These are phyloP conservation scores for Conticribra guillardii DNA, from an alignment of 108 stramenopile species.

Conservation along the genomic window DNA sequence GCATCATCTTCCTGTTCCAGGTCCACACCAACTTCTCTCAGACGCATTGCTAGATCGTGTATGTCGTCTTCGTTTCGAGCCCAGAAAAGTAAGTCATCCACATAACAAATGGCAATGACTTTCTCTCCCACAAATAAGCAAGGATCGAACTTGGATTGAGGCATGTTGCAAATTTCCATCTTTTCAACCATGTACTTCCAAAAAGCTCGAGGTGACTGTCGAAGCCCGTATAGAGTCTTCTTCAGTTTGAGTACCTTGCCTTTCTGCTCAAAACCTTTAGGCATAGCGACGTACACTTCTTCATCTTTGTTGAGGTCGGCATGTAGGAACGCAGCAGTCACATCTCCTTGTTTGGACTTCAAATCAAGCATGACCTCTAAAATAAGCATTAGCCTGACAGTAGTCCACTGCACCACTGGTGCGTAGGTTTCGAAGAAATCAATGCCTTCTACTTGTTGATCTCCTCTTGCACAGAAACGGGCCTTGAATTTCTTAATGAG, in stretches of 20 bases:
- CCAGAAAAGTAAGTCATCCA: slow-evolving; percentile 19
- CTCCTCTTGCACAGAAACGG: slow-evolving; percentile 57
- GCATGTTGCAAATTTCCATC: background rate
- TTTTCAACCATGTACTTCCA: slow-evolving; percentile 4
- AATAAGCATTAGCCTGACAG: background rate
- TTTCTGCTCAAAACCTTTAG: slow-evolving; percentile 3
- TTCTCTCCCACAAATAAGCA: slow-evolving; percentile 4
- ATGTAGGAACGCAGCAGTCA: slow-evolving; percentile 13
- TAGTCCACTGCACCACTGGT: slow-evolving; percentile 50
- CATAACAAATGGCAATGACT: slow-evolving; percentile 6
- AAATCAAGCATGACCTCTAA: background rate
- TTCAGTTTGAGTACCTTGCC: slow-evolving; percentile 17
- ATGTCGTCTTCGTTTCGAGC: slow-evolving; percentile 2
- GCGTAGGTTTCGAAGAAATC: slow-evolving; percentile 57
- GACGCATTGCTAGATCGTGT: background rate
- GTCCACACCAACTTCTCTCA: background rate
- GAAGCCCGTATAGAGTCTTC: slow-evolving; percentile 12
- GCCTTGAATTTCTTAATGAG: slow-evolving; percentile 51
- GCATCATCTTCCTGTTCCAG: background rate
- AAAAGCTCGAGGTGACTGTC: slow-evolving; percentile 10
- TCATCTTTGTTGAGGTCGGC: slow-evolving; percentile 6
- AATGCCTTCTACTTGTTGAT: slow-evolving; percentile 55
- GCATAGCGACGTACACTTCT: slow-evolving; percentile 10
- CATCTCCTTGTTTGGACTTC: background rate
- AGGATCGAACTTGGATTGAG: slow-evolving; percentile 9